Evolutionary conservation across 345 rosid species (phyloP).

Genomic region (Camelina neglecta): DNA sequence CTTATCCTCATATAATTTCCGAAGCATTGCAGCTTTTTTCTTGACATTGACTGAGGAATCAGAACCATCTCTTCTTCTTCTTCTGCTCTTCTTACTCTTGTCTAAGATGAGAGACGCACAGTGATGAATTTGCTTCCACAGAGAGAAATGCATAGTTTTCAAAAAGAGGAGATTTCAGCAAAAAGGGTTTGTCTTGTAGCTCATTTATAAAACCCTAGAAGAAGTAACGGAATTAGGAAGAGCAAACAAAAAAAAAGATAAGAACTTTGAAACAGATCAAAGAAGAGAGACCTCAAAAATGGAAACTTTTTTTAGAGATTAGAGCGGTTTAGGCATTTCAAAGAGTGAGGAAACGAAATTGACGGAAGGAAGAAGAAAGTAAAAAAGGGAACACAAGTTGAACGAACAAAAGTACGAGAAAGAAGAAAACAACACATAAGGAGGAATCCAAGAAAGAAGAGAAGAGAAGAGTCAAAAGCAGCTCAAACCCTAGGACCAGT

Average conservation of each 20-base stretch:
- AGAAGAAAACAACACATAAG: constrained; percentile 32
- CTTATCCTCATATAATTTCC: constrained; percentile 75
- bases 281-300: constrained; percentile 41
- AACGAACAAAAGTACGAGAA: constrained; percentile 41
- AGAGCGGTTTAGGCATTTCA: background rate
- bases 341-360: constrained; percentile 38
- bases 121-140: constrained; percentile 98
- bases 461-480: constrained; percentile 47
- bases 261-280: constrained; percentile 46
- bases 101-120: constrained; percentile 93
- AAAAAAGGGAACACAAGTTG: constrained; percentile 32
- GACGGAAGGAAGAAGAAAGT: constrained; percentile 45
- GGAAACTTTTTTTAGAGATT: constrained; percentile 23
- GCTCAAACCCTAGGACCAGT: constrained; percentile 64
- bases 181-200: constrained; percentile 22
- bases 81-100: constrained; percentile 77
- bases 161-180: background rate
- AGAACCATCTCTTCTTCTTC: constrained; percentile 57
- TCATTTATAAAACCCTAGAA: constrained; percentile 29
- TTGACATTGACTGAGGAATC: constrained; percentile 57
- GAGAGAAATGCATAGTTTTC: constrained; percentile 83
- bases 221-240: constrained; percentile 22
- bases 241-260: background rate
- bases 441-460: constrained; percentile 52
- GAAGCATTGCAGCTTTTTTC: constrained; percentile 55